Evolutionary conservation across 73 alveolate species (phyloP).

Genomic region (Paramecium tetraurelia): DNA sequence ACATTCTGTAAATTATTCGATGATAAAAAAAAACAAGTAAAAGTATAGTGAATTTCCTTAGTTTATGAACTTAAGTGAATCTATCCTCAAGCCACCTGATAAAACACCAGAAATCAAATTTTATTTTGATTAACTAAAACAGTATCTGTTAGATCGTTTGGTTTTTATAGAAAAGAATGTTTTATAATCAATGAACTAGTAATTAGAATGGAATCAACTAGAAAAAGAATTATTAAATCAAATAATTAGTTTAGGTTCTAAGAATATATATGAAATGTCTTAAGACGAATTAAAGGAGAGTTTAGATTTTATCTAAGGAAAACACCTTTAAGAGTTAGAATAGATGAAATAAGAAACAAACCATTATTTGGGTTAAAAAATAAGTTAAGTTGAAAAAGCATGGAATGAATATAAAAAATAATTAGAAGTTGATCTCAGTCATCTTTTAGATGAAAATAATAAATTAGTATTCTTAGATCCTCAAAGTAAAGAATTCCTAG

Average conservation of each 20-base stretch:
- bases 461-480: neutral
- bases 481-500: neutral
- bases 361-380: neutral
- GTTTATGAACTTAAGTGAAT: neutral
- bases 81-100: neutral
- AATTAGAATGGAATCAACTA: neutral
- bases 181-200: neutral
- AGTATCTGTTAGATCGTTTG: neutral
- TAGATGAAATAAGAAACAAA: neutral
- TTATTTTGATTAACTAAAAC: neutral
- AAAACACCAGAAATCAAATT: neutral
- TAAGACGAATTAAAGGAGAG: neutral
- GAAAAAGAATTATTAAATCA: neutral
- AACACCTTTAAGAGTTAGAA: neutral
- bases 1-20: neutral
- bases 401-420: neutral
- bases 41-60: neutral
- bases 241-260: neutral
- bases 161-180: neutral
- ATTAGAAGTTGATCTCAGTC: neutral
- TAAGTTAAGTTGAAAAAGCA: neutral
- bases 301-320: neutral
- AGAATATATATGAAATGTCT: constrained; percentile 23
- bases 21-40: neutral
- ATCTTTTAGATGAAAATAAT: neutral